Evolutionary conservation across 345 rosid species (phyloP).

Genomic region (Hirschfeldia incana): DNA sequence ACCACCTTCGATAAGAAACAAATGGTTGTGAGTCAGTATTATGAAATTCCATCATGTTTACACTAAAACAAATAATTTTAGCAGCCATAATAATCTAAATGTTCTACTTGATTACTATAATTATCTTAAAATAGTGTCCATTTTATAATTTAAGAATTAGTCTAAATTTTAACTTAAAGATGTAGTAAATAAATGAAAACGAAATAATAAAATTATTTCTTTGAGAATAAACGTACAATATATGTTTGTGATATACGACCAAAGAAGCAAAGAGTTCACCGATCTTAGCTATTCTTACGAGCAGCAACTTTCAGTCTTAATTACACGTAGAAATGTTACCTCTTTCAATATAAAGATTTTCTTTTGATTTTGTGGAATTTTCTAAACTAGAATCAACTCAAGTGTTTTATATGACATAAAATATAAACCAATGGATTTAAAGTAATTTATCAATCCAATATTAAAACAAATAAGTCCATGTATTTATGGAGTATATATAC

Average conservation of each 20-base stretch:
- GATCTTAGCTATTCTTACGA: neutral
- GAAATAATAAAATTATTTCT: too few relatives aligned
- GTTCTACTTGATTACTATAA: neutral
- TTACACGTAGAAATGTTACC: neutral
- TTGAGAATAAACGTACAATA: neutral
- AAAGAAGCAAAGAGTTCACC: neutral
- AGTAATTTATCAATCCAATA: neutral
- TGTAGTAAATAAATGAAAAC: neutral
- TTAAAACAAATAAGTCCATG: neutral
- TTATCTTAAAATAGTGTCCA: neutral
- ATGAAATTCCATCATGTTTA: too few relatives aligned
- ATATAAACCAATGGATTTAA: neutral
- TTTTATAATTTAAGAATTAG: too few relatives aligned
- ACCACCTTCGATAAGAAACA: too few relatives aligned
- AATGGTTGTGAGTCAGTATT: neutral
- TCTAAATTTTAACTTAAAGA: too few relatives aligned
- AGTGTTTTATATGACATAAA: neutral
- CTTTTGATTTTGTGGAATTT: neutral
- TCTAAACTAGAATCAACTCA: neutral
- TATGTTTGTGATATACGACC: neutral
- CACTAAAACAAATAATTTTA: too few relatives aligned
- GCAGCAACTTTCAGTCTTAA: neutral
- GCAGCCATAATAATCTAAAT: neutral
- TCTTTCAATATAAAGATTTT: neutral
- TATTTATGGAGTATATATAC: neutral